Conservation (phyloP, 345 rosid species). For the Eucalyptus albens region DNA sequence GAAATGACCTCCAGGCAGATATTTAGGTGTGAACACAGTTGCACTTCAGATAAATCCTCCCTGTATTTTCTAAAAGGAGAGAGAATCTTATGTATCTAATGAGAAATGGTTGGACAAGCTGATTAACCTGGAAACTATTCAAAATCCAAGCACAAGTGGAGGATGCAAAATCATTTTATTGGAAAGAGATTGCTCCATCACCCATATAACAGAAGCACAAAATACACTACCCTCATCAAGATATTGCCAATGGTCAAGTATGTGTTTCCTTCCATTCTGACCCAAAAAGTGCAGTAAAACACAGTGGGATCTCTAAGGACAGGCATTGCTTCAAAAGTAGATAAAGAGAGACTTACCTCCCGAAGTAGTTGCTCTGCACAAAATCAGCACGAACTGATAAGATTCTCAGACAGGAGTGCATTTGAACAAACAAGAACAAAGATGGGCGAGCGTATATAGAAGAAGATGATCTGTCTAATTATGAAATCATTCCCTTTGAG, state of each 20-base stretch:
- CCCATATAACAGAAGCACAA: neutral
- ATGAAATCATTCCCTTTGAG: neutral
- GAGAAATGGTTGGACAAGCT: neutral
- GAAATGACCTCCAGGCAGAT: neutral
- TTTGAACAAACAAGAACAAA: neutral
- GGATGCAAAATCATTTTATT: neutral
- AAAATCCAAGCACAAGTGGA: neutral
- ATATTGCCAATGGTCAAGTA: neutral
- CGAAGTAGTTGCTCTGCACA: neutral
- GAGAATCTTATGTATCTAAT: neutral
- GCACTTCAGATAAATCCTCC: neutral
- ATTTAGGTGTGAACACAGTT: neutral
- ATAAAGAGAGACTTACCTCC: neutral
- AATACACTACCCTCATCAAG: neutral
- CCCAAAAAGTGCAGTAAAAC: neutral
- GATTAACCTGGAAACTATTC: neutral
- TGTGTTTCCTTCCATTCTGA: neutral
- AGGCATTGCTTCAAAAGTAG: neutral
- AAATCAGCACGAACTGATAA: neutral
- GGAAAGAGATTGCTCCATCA: neutral
- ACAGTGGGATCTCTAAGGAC: neutral
- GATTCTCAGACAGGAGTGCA: neutral
- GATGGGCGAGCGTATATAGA: neutral
- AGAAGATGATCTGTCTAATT: neutral
- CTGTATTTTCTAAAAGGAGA: neutral